Conservation (phyloP, 2,329 filamentous ascomycete genomes). For the Stagonosporopsis rhizophila region DNA sequence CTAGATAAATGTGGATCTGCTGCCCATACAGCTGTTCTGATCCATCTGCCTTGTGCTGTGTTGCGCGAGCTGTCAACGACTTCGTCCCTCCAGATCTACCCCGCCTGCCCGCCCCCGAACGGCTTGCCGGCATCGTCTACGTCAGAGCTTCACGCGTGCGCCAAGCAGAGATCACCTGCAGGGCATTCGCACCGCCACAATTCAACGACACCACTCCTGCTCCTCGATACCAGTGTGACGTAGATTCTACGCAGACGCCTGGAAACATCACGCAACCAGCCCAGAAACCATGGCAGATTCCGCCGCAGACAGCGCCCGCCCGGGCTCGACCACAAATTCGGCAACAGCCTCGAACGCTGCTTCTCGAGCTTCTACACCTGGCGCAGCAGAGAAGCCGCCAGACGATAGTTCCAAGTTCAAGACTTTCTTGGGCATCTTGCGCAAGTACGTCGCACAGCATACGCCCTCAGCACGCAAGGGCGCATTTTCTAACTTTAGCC, state of each 20-base stretch:
- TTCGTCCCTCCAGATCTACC: constrained; percentile 16
- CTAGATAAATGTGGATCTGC: constrained; percentile 23
- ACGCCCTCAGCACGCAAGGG: constrained; percentile 12
- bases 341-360: constrained; percentile 43
- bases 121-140: constrained; percentile 33
- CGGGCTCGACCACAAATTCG: constrained; percentile 33
- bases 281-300: constrained; percentile 41
- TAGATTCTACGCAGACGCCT: constrained; percentile 2
- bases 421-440: constrained; percentile 85
- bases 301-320: constrained; percentile 36
- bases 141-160: constrained; percentile 31
- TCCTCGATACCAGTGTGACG: constrained; percentile 7
- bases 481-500: constrained; percentile 19
- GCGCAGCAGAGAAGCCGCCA: constrained; percentile 61
- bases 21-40: constrained; percentile 10
- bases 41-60: constrained; percentile 1
- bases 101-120: constrained; percentile 16
- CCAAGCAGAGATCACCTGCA: constrained; percentile 18
- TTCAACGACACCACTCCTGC: constrained; percentile 17
- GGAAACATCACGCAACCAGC: constrained; percentile 8
- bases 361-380: constrained; percentile 47
- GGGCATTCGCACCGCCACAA: constrained; percentile 25
- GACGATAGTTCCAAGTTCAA: constrained; percentile 89
- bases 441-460: constrained; percentile 68
- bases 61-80: constrained; percentile 8